Evolutionary conservation across 2,329 filamentous ascomycete genomes (phyloP).

Genomic region (Penicillium crustosum): DNA sequence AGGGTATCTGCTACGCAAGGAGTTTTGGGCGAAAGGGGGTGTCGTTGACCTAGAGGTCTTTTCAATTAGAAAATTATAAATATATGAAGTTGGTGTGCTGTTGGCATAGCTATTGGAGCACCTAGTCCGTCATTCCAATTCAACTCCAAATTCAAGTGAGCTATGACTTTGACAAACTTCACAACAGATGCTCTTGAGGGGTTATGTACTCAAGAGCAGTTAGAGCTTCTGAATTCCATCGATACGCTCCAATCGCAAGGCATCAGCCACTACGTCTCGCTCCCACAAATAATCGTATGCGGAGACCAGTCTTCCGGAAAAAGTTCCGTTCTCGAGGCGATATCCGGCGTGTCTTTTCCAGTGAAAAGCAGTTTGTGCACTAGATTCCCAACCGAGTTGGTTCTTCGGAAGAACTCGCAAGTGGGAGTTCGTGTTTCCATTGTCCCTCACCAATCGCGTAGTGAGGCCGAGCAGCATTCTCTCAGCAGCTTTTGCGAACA

Average conservation of each 20-base stretch:
- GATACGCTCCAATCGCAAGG: slow-evolving; percentile 56
- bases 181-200: slow-evolving; percentile 12
- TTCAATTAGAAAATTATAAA: too few relatives aligned
- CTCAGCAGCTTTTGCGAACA: slow-evolving; percentile 10
- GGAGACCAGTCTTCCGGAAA: slow-evolving; percentile 66
- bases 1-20: too few relatives aligned
- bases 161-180: too few relatives aligned
- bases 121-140: too few relatives aligned
- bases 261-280: slow-evolving; percentile 51
- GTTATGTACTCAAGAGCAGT: slow-evolving; percentile 49
- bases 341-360: slow-evolving; percentile 63
- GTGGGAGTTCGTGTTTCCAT: slow-evolving; percentile 23
- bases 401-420: slow-evolving; percentile 43
- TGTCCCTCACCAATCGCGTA: slow-evolving; percentile 43
- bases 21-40: too few relatives aligned
- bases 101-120: too few relatives aligned
- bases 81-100: too few relatives aligned
- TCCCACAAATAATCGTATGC: slow-evolving; percentile 64
- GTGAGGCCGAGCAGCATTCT: slow-evolving; percentile 15
- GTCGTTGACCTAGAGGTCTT: too few relatives aligned
- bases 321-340: slow-evolving; percentile 60
- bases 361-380: slow-evolving; percentile 62
- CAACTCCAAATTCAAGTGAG: too few relatives aligned
- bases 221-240: slow-evolving; percentile 58
- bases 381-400: slow-evolving; percentile 61